A percentile compares a stretch with the other conserved stretches of the same genome.
Conservation (phyloP, 495 filamentous ascomycete genomes). For the Paragyromitra xinjiangensis region DNA sequence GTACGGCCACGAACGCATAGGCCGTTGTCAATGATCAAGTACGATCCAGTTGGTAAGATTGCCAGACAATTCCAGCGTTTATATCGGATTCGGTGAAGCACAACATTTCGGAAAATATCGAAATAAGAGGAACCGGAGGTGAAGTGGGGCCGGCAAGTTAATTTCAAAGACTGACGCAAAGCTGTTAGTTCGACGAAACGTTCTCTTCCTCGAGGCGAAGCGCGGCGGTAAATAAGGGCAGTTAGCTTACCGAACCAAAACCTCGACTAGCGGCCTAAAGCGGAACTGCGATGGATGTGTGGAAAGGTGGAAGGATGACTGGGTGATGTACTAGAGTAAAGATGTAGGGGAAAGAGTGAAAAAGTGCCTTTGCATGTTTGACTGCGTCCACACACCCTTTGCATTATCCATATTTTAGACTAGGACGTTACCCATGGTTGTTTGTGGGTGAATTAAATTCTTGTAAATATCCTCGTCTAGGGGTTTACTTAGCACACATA, state of each 20-base stretch:
- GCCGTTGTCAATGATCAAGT: slow-evolving; percentile 97
- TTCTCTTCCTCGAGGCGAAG: slow-evolving; percentile 47
- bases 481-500: not conserved
- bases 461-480: slow-evolving; percentile 21
- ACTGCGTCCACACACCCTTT: not conserved
- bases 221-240: slow-evolving; percentile 26
- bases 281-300: not conserved
- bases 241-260: not conserved
- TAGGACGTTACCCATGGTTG: not conserved
- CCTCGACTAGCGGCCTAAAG: not conserved
- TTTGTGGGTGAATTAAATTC: not conserved
- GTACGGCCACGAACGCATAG: slow-evolving; percentile 79
- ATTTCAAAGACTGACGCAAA: slow-evolving; percentile 17
- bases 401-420: slow-evolving; percentile 3
- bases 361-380: not conserved
- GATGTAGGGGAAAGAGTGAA: not conserved
- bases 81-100: not conserved
- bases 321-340: not conserved
- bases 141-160: not conserved
- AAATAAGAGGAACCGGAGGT: not conserved
- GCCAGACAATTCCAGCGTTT: not conserved
- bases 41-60: slow-evolving; percentile 92
- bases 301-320: not conserved
- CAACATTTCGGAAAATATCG: not conserved
- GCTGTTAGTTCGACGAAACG: slow-evolving; percentile 40